Evolutionary conservation across 371 early-diverging fungal genomes (phyloP), one percentile per base, ranked within the genome.

Genomic region (Phascolomyces articulosus): DNA sequence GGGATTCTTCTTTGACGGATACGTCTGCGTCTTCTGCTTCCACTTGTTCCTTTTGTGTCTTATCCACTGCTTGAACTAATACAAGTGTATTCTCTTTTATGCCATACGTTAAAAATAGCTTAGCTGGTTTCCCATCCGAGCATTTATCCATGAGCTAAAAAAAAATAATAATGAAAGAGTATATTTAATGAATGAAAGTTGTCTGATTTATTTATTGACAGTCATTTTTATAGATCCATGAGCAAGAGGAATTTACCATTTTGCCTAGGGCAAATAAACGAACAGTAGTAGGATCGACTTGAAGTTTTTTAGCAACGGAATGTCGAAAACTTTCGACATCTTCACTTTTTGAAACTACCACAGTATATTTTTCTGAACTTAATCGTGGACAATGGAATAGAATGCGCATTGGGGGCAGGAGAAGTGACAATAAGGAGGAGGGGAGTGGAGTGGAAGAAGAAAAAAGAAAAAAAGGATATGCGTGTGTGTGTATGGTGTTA

Each of bases 261-360:
- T 73, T 77, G 24, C 77, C 77, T 24, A 69, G 41, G 4, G 71
- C 69, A n/a, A 73, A 73, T 18, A 77, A 49, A 3, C 65, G 59
- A 31, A 77, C 21, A 18, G 7, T 69, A 0, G 51, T 3, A 9
- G 58, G 49, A 6, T 34, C 21, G 15, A 67, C 40, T 1, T 62
- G 1, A 0, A 68, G 26, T 11, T 44, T 24, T 26, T 61, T 40
- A 4, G 68, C 60, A 21, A 75, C 59, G 10, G 29, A 23, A 13
- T 59, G 48, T 6, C 75, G 67, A 44, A 72, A 61, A 1, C 28
- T 4, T 15, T 57, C 4, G 0, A 75, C 72, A 16, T 65, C 68
- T 47, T 70, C 75, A 24, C 67, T 65, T 18, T 55, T 55, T 0
- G 34, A 29, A 13, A 38, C 38, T 1, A 4, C 18, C 20, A 55